A percentile compares a stretch with the other conserved stretches of the same genome.
Conservation (phyloP, 1,284 basidiomycete species). For the Ceratobasidium sp. region DNA sequence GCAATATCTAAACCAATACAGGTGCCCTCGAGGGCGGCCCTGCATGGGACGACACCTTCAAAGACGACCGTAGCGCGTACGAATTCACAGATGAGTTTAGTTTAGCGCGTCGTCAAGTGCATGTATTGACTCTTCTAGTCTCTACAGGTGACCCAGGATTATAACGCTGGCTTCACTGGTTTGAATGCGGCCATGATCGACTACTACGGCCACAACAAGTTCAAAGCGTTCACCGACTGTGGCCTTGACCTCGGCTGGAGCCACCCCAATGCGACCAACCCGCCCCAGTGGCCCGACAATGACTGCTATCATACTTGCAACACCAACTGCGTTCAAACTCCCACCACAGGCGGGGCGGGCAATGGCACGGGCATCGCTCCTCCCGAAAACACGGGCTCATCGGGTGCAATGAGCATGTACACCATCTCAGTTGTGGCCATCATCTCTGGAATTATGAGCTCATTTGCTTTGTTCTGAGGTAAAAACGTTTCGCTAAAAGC, state of each 20-base stretch:
- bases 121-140: not conserved
- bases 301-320: constrained; percentile 39
- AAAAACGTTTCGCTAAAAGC: not conserved
- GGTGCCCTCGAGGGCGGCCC: constrained; percentile 36
- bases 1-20: not conserved
- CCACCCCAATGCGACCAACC: constrained; percentile 35
- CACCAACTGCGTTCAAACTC: constrained; percentile 25
- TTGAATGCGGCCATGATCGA: constrained; percentile 38
- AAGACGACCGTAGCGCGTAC: constrained; percentile 29
- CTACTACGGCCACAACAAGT: constrained; percentile 35
- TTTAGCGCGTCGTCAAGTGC: not conserved
- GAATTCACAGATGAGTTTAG: constrained; percentile 35
- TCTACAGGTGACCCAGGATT: constrained; percentile 39
- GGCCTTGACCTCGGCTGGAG: constrained; percentile 38
- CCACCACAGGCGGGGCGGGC: not conserved
- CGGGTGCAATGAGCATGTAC: not conserved
- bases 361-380: not conserved
- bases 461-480: not conserved
- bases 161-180: constrained; percentile 38
- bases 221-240: constrained; percentile 38
- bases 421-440: not conserved
- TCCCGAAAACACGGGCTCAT: not conserved
- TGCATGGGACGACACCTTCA: constrained; percentile 38
- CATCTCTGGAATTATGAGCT: not conserved
- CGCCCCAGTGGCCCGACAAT: constrained; percentile 35